Conservation (phyloP, 2,329 filamentous ascomycete genomes). For the Ceratocystis cubensis region DNA sequence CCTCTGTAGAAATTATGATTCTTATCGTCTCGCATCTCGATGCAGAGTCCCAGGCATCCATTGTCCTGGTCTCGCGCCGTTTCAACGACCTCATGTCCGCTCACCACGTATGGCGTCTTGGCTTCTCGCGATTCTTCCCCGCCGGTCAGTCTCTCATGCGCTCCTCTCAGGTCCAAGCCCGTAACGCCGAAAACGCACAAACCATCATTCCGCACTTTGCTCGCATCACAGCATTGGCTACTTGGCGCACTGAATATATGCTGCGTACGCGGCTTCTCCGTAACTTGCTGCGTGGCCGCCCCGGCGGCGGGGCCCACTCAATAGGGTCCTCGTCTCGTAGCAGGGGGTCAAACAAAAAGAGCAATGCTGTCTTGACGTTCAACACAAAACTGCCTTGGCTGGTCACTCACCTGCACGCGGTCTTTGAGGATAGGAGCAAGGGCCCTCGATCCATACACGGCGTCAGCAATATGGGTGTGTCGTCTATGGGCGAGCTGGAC, state of each 20-base stretch:
- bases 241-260: constrained; percentile 94
- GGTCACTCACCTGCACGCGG: constrained; percentile 67
- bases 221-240: constrained; percentile 68
- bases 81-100: constrained; percentile 81
- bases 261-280: constrained; percentile 72
- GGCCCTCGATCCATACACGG: constrained; percentile 73
- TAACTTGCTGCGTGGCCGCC: constrained; percentile 71
- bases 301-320: constrained; percentile 31
- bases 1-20: constrained; percentile 69
- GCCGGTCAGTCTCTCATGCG: constrained; percentile 42
- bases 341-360: constrained; percentile 47
- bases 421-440: constrained; percentile 60
- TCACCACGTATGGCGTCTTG: constrained; percentile 85
- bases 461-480: constrained; percentile 61
- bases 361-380: constrained; percentile 68
- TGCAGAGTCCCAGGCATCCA: constrained; percentile 66
- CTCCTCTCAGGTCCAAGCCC: neutral
- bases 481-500: constrained; percentile 69
- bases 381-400: constrained; percentile 70
- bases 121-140: constrained; percentile 82
- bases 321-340: constrained; percentile 34
- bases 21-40: constrained; percentile 84
- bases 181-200: constrained; percentile 37
- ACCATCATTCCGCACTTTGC: constrained; percentile 70
- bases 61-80: constrained; percentile 74